These are phyloP conservation scores for Fusarium subglutinans DNA, from an alignment of 2,329 filamentous ascomycete genomes.

Conservation along the genomic window DNA sequence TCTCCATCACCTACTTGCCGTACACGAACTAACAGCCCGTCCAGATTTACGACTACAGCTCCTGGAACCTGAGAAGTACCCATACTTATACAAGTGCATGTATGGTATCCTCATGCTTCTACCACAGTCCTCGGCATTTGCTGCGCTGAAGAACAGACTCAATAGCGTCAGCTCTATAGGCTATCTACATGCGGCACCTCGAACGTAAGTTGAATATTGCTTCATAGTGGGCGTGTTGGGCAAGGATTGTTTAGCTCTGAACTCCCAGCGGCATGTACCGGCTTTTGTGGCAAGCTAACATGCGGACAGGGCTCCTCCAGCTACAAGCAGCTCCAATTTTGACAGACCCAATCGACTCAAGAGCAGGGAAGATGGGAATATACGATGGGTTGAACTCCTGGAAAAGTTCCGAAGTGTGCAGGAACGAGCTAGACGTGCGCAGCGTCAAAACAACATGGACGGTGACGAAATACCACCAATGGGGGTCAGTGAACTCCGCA, in stretches of 20 bases:
- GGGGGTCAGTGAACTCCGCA: constrained; percentile 54
- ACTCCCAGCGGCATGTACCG: background rate
- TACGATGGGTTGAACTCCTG: constrained; percentile 90
- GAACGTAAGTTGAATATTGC: constrained; percentile 66
- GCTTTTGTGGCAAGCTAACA: constrained; percentile 6
- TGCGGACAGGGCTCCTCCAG: constrained; percentile 53
- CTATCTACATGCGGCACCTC: constrained; percentile 83
- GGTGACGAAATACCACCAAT: constrained; percentile 58
- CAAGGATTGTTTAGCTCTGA: background rate
- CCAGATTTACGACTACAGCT: constrained; percentile 92
- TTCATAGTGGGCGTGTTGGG: background rate
- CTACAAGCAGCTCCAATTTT: constrained; percentile 65
- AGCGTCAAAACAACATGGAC: constrained; percentile 63
- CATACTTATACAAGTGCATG: constrained; percentile 95
- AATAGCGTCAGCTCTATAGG: constrained; percentile 98
- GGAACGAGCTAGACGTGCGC: constrained; percentile 79
- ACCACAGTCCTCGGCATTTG: constrained; percentile 97
- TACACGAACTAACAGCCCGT: background rate
- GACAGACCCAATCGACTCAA: constrained; percentile 82
- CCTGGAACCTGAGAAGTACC: constrained; percentile 93
- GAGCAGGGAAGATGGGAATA: constrained; percentile 81
- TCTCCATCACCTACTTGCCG: background rate
- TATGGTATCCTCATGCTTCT: constrained; percentile 97
- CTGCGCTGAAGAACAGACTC: constrained; percentile 92
- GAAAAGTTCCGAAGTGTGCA: constrained; percentile 95